These are phyloP conservation scores for Penicillium sclerotiorum DNA, from an alignment of 2,329 filamentous ascomycete species.

Conservation along the genomic window DNA sequence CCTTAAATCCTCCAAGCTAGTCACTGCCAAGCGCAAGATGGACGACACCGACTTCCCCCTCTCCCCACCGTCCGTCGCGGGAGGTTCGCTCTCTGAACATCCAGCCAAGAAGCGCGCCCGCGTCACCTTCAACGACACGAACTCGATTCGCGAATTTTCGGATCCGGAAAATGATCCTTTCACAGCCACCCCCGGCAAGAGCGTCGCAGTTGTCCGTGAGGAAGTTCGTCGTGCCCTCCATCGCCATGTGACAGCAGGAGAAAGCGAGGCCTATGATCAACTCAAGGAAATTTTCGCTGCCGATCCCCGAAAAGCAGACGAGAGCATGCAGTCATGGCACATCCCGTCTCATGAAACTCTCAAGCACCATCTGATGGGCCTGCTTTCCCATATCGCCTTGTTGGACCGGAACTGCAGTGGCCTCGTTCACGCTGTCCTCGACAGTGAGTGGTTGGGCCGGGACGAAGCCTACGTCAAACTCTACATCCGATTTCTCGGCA, in stretches of 20 bases:
- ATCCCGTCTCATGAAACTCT: slow-evolving; percentile 56
- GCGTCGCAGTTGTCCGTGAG: slow-evolving; percentile 60
- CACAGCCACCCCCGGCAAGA: slow-evolving; percentile 50
- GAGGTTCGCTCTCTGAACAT: slow-evolving; percentile 28
- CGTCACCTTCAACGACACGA: slow-evolving; percentile 47
- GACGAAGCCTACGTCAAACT: slow-evolving; percentile 61
- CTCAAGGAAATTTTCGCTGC: slow-evolving; percentile 56
- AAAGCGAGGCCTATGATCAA: slow-evolving; percentile 60
- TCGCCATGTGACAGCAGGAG: slow-evolving; percentile 53
- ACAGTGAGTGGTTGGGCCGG: slow-evolving; percentile 64
- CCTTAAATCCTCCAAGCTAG: slow-evolving; percentile 38
- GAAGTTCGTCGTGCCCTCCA: slow-evolving; percentile 63
- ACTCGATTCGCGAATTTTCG: slow-evolving; percentile 35
- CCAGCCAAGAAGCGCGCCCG: slow-evolving; percentile 45
- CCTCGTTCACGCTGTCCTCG: slow-evolving; percentile 60
- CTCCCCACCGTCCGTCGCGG: slow-evolving; percentile 34
- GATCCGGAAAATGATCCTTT: slow-evolving; percentile 39
- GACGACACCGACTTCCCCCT: slow-evolving; percentile 38
- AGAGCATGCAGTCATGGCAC: slow-evolving; percentile 40
- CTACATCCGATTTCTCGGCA: slow-evolving; percentile 60
- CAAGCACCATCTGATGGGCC: slow-evolving; percentile 61
- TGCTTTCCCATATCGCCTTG: slow-evolving; percentile 58
- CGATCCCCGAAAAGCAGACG: slow-evolving; percentile 48
- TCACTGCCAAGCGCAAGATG: slow-evolving; percentile 42
- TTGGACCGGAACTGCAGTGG: slow-evolving; percentile 60